Conservation (phyloP, 768 basidiomycete species). For the Termitomyces sp. region DNA sequence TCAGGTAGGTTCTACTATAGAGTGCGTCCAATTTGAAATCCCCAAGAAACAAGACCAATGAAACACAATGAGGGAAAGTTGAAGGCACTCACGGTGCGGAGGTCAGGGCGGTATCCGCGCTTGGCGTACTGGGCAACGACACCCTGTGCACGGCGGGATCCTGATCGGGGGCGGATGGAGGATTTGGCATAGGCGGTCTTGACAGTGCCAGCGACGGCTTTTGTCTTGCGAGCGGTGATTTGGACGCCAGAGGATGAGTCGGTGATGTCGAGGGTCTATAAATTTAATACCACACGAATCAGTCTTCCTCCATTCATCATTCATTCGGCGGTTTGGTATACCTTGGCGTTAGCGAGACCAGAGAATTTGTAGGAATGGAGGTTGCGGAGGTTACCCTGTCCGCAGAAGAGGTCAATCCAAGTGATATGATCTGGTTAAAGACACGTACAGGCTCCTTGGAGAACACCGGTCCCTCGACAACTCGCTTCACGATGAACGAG, state of each 20-base stretch:
- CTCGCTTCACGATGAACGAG: slow-evolving; percentile 82
- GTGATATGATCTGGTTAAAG: neutral
- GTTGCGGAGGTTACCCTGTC: slow-evolving; percentile 82
- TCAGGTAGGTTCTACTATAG: slow-evolving; percentile 93
- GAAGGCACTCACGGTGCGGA: slow-evolving; percentile 60
- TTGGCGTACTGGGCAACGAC: slow-evolving; percentile 54
- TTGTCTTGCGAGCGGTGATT: slow-evolving; percentile 64
- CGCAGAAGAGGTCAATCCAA: neutral
- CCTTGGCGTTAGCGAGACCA: slow-evolving; percentile 83
- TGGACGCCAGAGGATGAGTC: slow-evolving; percentile 54
- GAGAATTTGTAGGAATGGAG: slow-evolving; percentile 92
- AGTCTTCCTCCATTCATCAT: neutral
- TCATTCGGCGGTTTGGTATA: slow-evolving; percentile 20
- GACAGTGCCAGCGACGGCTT: slow-evolving; percentile 51
- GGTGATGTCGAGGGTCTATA: slow-evolving; percentile 63
- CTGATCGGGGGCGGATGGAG: slow-evolving; percentile 64
- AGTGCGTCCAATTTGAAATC: slow-evolving; percentile 45
- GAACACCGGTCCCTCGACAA: slow-evolving; percentile 70
- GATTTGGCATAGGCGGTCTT: slow-evolving; percentile 43
- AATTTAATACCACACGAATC: neutral
- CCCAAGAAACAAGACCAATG: slow-evolving; percentile 8
- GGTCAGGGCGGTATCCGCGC: slow-evolving; percentile 75
- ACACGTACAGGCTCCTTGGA: slow-evolving; percentile 77
- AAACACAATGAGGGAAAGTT: slow-evolving; percentile 9
- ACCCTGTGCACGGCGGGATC: slow-evolving; percentile 67